These are phyloP conservation scores for Lobosporangium transversale DNA, from an alignment of 192 early-diverging fungal species.

Conservation along the genomic window DNA sequence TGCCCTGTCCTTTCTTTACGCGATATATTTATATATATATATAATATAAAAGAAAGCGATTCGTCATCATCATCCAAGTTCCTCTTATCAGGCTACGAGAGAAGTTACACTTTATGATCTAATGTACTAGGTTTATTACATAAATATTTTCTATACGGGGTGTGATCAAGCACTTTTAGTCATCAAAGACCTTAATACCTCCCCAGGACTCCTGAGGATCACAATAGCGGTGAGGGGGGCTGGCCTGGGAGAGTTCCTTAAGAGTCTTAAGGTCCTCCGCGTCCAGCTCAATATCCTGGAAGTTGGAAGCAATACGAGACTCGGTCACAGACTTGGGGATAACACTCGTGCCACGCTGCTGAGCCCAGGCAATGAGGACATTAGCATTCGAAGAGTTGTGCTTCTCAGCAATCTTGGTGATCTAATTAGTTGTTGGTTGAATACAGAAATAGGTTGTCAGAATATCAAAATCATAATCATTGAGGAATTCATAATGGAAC, in stretches of 20 bases:
- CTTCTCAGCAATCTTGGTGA: constrained; percentile 75
- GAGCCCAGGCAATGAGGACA: constrained; percentile 78
- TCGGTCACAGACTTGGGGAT: constrained; percentile 84
- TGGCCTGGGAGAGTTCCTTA: constrained; percentile 38
- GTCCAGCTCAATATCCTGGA: constrained; percentile 60
- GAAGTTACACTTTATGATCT: too few species aligned
- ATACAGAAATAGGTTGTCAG: background rate
- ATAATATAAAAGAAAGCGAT: too few species aligned
- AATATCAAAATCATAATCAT: background rate
- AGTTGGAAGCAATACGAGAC: constrained; percentile 69
- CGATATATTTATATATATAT: too few species aligned
- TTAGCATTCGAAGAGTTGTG: constrained; percentile 75
- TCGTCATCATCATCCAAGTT: too few species aligned
- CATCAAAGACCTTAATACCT: constrained; percentile 13
- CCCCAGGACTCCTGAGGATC: constrained; percentile 49
- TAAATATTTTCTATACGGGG: too few species aligned
- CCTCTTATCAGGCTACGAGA: too few species aligned
- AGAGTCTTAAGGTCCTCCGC: constrained; percentile 56
- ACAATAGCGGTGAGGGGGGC: constrained; percentile 54
- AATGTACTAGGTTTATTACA: too few species aligned
- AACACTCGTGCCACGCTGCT: constrained; percentile 77
- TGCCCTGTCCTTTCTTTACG: too few species aligned
- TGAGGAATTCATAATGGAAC: background rate
- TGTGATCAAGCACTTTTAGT: too few species aligned
- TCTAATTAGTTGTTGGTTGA: constrained; percentile 19